phyloP scores from a whole-genome alignment of 345 rosid genomes.

The Anacardium occidentale region DNA sequence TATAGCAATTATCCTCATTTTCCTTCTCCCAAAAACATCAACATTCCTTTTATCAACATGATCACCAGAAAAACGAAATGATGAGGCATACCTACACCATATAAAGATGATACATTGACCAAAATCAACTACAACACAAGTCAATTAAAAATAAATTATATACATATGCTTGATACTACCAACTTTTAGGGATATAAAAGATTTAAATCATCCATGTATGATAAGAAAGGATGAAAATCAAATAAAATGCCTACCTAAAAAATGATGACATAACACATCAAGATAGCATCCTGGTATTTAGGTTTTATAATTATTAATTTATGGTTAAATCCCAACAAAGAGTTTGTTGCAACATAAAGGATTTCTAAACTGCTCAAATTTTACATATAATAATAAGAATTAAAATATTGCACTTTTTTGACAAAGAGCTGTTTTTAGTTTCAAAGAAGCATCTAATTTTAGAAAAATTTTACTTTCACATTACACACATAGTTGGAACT shows the following conservation, averaged over 20 bases:
- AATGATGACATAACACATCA: not conserved
- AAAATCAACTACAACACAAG: conserved; percentile 22
- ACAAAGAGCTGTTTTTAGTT: not conserved
- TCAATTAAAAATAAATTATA: conserved; percentile 9
- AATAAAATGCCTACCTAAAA: not conserved
- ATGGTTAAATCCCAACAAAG: not conserved
- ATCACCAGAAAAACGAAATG: conserved; percentile 84
- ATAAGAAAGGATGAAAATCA: not conserved
- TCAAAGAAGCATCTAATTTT: not conserved
- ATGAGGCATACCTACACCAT: conserved; percentile 74
- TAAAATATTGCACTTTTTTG: not conserved
- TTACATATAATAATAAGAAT: not conserved
- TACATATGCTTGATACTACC: not conserved
- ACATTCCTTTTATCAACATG: conserved; percentile 54
- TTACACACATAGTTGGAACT: not conserved
- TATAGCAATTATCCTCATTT: conserved; percentile 67
- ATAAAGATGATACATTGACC: conserved; percentile 16
- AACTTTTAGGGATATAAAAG: not conserved
- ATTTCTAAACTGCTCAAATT: not conserved
- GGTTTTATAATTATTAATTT: not conserved
- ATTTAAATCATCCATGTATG: not conserved
- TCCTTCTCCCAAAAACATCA: conserved; percentile 61
- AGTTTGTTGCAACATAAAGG: not conserved
- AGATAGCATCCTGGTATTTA: not conserved
- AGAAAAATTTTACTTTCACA: not conserved